Evolutionary conservation across 2,329 filamentous ascomycete species (phyloP).

Genomic region (Colletotrichum sp.): DNA sequence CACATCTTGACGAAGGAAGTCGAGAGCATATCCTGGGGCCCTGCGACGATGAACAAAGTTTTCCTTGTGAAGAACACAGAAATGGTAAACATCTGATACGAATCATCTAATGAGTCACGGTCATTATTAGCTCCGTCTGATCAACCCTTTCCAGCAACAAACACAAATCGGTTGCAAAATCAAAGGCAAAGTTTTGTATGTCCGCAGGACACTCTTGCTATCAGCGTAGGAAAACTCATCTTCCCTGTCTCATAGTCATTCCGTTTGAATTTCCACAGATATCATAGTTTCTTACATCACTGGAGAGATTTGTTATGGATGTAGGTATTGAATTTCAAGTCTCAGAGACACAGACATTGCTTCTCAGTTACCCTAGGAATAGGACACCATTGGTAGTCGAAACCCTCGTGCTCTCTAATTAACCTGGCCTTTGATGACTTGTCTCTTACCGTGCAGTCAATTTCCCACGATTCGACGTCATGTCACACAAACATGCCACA

Average conservation of each 20-base stretch:
- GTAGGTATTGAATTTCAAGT: too few relatives aligned
- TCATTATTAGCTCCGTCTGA: rapidly evolving
- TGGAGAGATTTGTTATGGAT: too few relatives aligned
- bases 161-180: rapidly evolving
- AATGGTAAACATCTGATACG: neutral
- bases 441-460: too few relatives aligned
- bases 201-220: neutral
- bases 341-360: too few relatives aligned
- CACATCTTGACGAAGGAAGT: neutral
- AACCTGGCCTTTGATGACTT: too few relatives aligned
- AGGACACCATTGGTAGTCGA: too few relatives aligned
- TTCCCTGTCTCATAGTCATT: neutral
- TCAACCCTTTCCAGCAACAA: neutral
- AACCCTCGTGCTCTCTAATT: too few relatives aligned
- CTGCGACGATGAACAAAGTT: neutral
- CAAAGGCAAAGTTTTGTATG: neutral
- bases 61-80: neutral
- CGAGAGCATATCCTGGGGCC: neutral
- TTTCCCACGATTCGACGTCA: too few relatives aligned
- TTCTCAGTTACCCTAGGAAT: too few relatives aligned
- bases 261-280: too few relatives aligned
- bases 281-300: too few relatives aligned
- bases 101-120: neutral
- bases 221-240: neutral
- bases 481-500: too few relatives aligned